phyloP scores from a whole-genome alignment of 2,329 filamentous ascomycete genomes.

The Colletotrichum liriopes region DNA sequence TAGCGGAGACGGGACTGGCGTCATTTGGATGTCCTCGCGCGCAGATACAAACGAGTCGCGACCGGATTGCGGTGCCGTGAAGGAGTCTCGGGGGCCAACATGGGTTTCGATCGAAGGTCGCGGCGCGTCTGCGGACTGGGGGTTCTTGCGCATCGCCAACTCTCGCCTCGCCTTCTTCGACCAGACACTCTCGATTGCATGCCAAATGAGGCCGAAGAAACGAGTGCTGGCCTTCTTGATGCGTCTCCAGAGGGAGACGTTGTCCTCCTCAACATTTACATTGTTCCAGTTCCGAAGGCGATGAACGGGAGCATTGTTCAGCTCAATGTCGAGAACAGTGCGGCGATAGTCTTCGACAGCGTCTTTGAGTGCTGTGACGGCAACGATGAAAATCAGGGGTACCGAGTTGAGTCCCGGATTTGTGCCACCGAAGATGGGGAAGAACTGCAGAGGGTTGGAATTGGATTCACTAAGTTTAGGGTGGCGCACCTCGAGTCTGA shows the following conservation, averaged over 20 bases:
- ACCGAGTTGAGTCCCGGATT: constrained; percentile 93
- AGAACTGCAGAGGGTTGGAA: constrained; percentile 75
- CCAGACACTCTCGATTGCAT: constrained; percentile 63
- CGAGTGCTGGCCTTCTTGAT: constrained; percentile 90
- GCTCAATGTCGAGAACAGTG: constrained; percentile 90
- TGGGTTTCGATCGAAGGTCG: constrained; percentile 76
- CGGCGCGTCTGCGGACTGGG: constrained; percentile 57
- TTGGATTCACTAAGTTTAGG: constrained; percentile 15
- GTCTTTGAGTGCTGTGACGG: constrained; percentile 92
- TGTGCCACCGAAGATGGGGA: constrained; percentile 92
- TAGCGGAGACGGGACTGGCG: constrained; percentile 87
- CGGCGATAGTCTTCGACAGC: constrained; percentile 95
- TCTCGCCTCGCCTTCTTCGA: constrained; percentile 65
- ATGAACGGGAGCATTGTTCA: constrained; percentile 97
- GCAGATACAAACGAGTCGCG: constrained; percentile 68
- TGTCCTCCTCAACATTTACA: constrained; percentile 91
- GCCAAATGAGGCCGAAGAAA: constrained; percentile 69
- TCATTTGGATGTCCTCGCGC: constrained; percentile 91
- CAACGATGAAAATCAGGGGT: constrained; percentile 92
- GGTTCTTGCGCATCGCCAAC: constrained; percentile 65
- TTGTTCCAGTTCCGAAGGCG: constrained; percentile 91
- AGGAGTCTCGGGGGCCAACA: constrained; percentile 67
- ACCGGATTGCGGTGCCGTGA: constrained; percentile 58
- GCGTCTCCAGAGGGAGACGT: constrained; percentile 86
- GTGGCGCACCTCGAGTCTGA: constrained; percentile 32